These are phyloP conservation scores for Elymus sibiricus DNA, from an alignment of 176 grass and related monocot genomes.

Conservation along the genomic window DNA sequence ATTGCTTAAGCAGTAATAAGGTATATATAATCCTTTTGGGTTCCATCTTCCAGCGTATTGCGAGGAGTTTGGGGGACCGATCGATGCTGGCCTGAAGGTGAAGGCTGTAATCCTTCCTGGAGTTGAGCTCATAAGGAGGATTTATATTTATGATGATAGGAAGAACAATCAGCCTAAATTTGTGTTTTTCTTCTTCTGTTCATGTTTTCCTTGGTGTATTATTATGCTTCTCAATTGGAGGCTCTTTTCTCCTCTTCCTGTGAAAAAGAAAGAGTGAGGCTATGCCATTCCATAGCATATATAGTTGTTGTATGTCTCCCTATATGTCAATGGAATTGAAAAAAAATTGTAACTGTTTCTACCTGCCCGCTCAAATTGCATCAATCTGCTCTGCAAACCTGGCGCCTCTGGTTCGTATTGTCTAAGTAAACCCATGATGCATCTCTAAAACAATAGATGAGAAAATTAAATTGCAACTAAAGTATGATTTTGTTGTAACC, in stretches of 20 bases:
- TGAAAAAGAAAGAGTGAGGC: constrained; percentile 21
- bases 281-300: constrained; percentile 43
- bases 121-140: constrained; percentile 45
- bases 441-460: neutral
- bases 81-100: constrained; percentile 25
- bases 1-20: constrained; percentile 34
- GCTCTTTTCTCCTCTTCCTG: neutral
- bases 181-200: neutral
- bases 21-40: constrained; percentile 30
- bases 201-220: neutral
- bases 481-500: neutral
- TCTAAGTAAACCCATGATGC: neutral
- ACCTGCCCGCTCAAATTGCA: neutral
- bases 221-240: constrained; percentile 10
- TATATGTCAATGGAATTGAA: constrained; percentile 20
- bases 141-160: constrained; percentile 22
- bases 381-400: neutral
- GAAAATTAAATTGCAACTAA: neutral
- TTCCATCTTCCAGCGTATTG: constrained; percentile 42
- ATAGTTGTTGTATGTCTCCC: neutral
- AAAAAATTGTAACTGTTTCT: constrained; percentile 5
- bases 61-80: constrained; percentile 34
- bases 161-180: constrained; percentile 19
- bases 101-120: constrained; percentile 48
- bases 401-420: neutral